Percentiles rank a stretch among this genome's conserved stretches.
Conservation (phyloP, 768 basidiomycete genomes). For the Russula griseocarnosa region DNA sequence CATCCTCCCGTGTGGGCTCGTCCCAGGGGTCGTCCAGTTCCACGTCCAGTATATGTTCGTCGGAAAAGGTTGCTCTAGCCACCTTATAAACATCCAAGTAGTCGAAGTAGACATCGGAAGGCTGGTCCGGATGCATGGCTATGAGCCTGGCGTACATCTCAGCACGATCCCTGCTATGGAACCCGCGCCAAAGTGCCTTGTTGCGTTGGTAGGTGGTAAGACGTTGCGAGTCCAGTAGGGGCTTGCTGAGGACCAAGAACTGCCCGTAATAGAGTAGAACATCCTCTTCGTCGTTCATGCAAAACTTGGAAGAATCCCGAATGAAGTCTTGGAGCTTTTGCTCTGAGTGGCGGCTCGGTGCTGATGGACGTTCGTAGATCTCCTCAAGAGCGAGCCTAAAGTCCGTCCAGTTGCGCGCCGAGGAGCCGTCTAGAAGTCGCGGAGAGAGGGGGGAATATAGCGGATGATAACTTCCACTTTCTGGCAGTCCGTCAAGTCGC, state of each 20-base stretch:
- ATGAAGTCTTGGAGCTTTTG: background rate
- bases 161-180: background rate
- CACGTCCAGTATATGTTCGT: background rate
- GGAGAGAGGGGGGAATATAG: background rate
- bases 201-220: background rate
- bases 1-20: too few species aligned
- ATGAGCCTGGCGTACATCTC: background rate
- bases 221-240: background rate
- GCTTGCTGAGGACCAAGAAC: background rate
- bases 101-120: background rate
- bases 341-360: background rate
- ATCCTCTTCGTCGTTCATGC: background rate
- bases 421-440: background rate
- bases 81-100: background rate
- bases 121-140: background rate
- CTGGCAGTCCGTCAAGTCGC: background rate
- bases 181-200: background rate
- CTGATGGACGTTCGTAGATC: accelerated
- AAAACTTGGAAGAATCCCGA: accelerated
- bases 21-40: background rate
- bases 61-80: background rate
- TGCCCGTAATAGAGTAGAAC: background rate
- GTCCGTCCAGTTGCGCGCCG: background rate
- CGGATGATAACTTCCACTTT: background rate
- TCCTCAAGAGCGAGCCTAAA: background rate